Conservation (phyloP, 2,329 filamentous ascomycete genomes). For the Botrytis squamosa region DNA sequence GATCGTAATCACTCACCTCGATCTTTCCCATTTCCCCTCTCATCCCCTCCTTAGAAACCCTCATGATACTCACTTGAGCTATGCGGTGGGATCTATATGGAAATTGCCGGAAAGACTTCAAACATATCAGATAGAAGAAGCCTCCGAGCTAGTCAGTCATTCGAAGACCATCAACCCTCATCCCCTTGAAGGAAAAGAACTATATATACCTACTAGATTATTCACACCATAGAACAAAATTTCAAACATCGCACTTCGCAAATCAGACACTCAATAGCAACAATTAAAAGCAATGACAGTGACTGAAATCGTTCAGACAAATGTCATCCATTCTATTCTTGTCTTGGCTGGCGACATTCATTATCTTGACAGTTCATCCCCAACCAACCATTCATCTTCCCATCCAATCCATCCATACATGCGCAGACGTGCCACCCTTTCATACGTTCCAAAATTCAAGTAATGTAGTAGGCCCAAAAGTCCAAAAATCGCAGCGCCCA, state of each 20-base stretch:
- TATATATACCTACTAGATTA: neutral
- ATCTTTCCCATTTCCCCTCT: neutral
- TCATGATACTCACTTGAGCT: neutral
- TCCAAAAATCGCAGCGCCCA: slow-evolving; percentile 4
- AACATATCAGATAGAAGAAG: neutral
- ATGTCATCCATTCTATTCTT: neutral
- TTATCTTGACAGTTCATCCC: neutral
- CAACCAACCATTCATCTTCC: neutral
- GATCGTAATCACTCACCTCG: neutral
- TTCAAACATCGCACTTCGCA: neutral
- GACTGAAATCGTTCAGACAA: neutral
- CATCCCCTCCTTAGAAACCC: neutral
- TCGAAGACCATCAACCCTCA: neutral
- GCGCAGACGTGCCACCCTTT: neutral
- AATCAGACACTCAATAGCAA: neutral
- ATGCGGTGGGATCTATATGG: neutral
- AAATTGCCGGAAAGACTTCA: neutral
- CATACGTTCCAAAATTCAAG: neutral
- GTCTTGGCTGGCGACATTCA: neutral
- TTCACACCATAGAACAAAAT: neutral
- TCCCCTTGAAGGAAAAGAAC: neutral
- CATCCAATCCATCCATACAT: neutral
- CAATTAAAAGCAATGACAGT: neutral
- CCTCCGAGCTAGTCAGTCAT: neutral
- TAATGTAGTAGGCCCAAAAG: neutral